Evolutionary conservation across 2,329 filamentous ascomycete genomes (phyloP).

Genomic region (Epicoccum sorghinum): DNA sequence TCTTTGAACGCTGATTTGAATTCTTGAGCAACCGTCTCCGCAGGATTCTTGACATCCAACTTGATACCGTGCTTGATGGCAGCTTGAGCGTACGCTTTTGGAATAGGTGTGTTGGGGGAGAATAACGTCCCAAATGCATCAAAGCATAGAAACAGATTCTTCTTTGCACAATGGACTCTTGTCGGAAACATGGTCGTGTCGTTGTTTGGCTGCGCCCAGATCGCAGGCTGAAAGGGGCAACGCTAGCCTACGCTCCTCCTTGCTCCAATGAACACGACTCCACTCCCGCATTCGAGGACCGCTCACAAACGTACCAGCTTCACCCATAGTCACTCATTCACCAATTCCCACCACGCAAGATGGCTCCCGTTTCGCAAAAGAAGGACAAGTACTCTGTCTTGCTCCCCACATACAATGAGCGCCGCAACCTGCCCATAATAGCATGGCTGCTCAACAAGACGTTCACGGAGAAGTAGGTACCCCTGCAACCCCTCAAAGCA

Average conservation of each 20-base stretch:
- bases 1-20: slow-evolving; percentile 56
- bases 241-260: slow-evolving; percentile 17
- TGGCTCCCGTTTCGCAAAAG: slow-evolving; percentile 46
- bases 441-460: slow-evolving; percentile 91
- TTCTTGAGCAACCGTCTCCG: slow-evolving; percentile 33
- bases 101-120: slow-evolving; percentile 57
- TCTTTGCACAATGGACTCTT: slow-evolving; percentile 21
- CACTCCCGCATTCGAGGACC: slow-evolving; percentile 15
- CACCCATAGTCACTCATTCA: slow-evolving; percentile 40
- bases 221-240: slow-evolving; percentile 25
- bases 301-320: slow-evolving; percentile 9
- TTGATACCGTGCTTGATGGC: slow-evolving; percentile 59
- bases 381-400: slow-evolving; percentile 94
- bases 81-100: slow-evolving; percentile 60
- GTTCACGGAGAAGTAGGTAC: slow-evolving; percentile 80
- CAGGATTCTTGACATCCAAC: slow-evolving; percentile 46
- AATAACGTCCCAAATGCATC: slow-evolving; percentile 72
- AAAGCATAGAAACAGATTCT: slow-evolving; percentile 64
- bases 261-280: slow-evolving; percentile 31
- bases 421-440: slow-evolving; percentile 94
- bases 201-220: slow-evolving; percentile 17
- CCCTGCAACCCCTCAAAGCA: slow-evolving; percentile 10
- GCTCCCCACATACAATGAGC: slow-evolving; percentile 98
- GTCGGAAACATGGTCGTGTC: slow-evolving; percentile 12
- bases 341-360: slow-evolving; percentile 26